A percentile compares a stretch with the other conserved stretches of the same genome.
Conservation (phyloP, 2,329 filamentous ascomycete genomes). For the Aspergillus sp. region DNA sequence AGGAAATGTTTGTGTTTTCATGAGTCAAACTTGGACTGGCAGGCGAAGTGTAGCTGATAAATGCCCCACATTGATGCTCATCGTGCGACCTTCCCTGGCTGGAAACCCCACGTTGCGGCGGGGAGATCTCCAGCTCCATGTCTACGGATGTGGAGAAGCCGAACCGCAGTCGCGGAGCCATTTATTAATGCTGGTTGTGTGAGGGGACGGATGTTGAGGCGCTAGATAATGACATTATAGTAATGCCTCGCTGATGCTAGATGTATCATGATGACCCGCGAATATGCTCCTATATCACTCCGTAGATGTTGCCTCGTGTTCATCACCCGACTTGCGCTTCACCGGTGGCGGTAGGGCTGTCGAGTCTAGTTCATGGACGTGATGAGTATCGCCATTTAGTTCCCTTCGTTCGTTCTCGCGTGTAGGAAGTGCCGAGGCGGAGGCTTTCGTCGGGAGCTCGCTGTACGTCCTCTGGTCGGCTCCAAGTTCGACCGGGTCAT, state of each 20-base stretch:
- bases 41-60: neutral
- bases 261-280: neutral
- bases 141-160: neutral
- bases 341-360: neutral
- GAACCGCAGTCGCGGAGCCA: neutral
- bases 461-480: neutral
- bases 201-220: neutral
- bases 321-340: neutral
- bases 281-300: neutral
- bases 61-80: neutral
- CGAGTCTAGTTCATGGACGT: neutral
- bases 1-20: neutral
- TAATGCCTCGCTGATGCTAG: neutral
- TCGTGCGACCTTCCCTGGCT: neutral
- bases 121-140: neutral
- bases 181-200: neutral
- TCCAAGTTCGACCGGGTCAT: neutral
- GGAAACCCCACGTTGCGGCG: neutral
- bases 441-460: neutral
- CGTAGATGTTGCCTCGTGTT: neutral
- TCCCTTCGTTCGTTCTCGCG: neutral
- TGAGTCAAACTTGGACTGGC: neutral
- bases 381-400: neutral
- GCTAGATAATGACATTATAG: neutral
- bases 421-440: neutral